phyloP scores from a whole-genome alignment of 2,329 filamentous ascomycete genomes.

The Tolypocladium endophyticum region DNA sequence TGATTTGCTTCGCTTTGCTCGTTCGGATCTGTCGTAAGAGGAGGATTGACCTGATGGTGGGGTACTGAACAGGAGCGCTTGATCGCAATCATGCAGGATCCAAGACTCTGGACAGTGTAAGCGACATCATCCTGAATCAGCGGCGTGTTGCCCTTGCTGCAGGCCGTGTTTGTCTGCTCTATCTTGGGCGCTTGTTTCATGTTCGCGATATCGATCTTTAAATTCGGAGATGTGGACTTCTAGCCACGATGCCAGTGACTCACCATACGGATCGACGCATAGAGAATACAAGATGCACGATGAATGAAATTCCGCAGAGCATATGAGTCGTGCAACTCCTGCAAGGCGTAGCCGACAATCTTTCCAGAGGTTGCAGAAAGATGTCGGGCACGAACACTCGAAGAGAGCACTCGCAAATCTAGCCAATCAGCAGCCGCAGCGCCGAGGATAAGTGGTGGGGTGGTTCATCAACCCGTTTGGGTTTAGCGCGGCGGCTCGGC shows the following conservation, averaged over 20 bases:
- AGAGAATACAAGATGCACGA: background rate
- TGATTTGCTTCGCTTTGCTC: background rate
- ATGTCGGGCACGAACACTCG: no score
- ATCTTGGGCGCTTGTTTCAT: no score
- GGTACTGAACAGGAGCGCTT: background rate
- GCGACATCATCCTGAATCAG: background rate
- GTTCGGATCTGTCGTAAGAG: background rate
- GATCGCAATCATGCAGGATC: background rate
- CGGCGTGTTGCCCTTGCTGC: background rate
- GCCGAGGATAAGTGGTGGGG: background rate
- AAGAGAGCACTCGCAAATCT: no score
- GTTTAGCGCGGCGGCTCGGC: conserved; percentile 3
- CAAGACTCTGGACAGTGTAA: background rate
- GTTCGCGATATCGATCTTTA: no score
- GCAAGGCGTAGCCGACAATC: no score
- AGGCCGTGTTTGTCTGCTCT: no score
- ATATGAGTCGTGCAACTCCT: background rate
- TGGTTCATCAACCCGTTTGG: background rate
- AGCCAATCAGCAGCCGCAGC: conserved; percentile 1
- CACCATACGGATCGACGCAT: background rate
- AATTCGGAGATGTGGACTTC: background rate
- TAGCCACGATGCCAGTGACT: background rate
- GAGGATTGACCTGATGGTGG: background rate
- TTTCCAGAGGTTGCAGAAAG: no score
- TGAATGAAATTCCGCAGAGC: background rate